These are phyloP conservation scores for Aspergillus ibericus DNA, from an alignment of 2,329 filamentous ascomycete genomes.

Conservation along the genomic window DNA sequence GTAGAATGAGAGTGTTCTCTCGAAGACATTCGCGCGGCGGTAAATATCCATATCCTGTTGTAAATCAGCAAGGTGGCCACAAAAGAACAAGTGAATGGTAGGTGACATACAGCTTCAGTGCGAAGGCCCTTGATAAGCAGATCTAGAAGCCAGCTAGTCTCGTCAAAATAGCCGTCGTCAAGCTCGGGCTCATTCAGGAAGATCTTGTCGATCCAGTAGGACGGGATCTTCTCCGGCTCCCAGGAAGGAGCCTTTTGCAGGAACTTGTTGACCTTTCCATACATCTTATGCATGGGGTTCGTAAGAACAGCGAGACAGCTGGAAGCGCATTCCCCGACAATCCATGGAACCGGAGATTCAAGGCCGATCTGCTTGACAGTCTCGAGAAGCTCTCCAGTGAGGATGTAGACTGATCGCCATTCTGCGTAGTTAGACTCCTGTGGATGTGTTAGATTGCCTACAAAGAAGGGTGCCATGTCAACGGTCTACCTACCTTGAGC, in stretches of 20 bases:
- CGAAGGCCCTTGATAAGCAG: constrained; percentile 67
- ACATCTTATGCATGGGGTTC: constrained; percentile 78
- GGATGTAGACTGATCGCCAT: constrained; percentile 73
- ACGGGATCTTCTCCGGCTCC: constrained; percentile 59
- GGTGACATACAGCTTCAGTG: constrained; percentile 52
- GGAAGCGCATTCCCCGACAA: constrained; percentile 73
- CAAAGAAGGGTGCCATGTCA: constrained; percentile 7
- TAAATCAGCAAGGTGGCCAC: constrained; percentile 13
- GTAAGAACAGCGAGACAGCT: constrained; percentile 68
- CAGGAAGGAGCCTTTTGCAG: constrained; percentile 76
- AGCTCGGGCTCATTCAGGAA: constrained; percentile 71
- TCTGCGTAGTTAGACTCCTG: constrained; percentile 71
- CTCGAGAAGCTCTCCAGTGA: constrained; percentile 77
- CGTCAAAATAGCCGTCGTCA: constrained; percentile 70
- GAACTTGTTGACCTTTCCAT: constrained; percentile 82
- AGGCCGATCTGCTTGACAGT: constrained; percentile 62
- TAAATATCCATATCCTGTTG: constrained; percentile 49
- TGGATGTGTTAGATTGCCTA: constrained; percentile 2
- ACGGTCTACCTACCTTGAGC: constrained; percentile 41
- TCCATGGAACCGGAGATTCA: constrained; percentile 64
- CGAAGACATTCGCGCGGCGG: constrained; percentile 65
- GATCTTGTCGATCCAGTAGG: constrained; percentile 66
- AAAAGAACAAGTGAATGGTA: neutral
- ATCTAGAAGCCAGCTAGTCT: constrained; percentile 72
- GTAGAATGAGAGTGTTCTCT: constrained; percentile 70